These are phyloP conservation scores for Gynostemma pentaphyllum DNA, from an alignment of 306 rosid genomes.

Conservation along the genomic window DNA sequence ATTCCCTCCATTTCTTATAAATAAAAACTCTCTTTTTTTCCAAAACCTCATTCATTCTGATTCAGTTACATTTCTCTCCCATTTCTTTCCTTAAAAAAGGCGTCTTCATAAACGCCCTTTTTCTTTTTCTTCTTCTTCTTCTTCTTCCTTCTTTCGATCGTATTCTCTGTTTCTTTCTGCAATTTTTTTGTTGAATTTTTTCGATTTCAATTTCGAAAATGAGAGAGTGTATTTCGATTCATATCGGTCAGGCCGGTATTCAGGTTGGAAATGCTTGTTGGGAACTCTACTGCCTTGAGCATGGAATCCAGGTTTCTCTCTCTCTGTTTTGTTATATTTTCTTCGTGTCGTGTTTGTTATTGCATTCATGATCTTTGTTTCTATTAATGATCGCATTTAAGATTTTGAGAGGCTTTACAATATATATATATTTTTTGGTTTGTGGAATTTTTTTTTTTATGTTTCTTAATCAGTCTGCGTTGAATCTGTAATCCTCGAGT, in stretches of 20 bases:
- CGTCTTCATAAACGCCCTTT: constrained; percentile 12
- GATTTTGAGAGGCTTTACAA: not conserved
- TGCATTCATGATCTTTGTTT: not conserved
- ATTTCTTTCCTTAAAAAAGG: too few species aligned
- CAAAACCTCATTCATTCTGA: not conserved
- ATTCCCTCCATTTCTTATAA: not conserved
- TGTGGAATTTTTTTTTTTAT: not conserved
- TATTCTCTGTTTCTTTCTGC: not conserved
- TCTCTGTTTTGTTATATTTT: not conserved
- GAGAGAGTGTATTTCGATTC: constrained; percentile 94
- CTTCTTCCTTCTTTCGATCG: not conserved
- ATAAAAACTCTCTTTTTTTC: not conserved
- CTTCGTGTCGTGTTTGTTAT: not conserved
- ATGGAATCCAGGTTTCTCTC: constrained; percentile 58
- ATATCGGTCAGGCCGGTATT: constrained; percentile 95
- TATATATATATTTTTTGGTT: too few species aligned
- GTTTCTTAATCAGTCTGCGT: too few species aligned
- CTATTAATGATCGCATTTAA: not conserved
- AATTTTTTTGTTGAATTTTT: not conserved
- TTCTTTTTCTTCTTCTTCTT: not conserved
- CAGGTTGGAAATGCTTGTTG: constrained; percentile 98
- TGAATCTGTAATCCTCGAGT: not conserved
- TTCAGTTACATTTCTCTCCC: not conserved
- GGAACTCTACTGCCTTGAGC: constrained; percentile 95
- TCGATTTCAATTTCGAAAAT: constrained; percentile 14